Conservation (phyloP, 495 filamentous ascomycete genomes). For the Entonaema liquescens region DNA sequence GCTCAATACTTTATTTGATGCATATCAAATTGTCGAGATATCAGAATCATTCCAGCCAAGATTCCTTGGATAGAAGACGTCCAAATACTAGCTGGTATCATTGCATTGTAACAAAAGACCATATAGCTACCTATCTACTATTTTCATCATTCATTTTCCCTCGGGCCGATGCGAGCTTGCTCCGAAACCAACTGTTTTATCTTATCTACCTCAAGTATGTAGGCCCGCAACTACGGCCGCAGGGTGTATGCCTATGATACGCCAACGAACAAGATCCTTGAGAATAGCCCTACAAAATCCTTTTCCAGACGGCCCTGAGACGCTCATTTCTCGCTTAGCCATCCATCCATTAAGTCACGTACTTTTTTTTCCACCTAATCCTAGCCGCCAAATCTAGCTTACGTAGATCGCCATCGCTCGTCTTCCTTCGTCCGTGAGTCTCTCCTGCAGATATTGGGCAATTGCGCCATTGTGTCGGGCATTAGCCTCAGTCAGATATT, state of each 20-base stretch:
- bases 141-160: neutral
- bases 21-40: neutral
- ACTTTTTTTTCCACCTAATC: conserved; percentile 28
- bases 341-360: conserved; percentile 23
- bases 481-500: conserved; percentile 68
- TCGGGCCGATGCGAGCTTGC: neutral
- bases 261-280: neutral
- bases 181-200: neutral
- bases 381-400: conserved; percentile 30
- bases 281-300: neutral
- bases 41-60: neutral
- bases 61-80: neutral
- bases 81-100: neutral
- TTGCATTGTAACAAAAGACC: neutral
- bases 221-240: neutral
- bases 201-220: conserved; percentile 10
- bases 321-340: conserved; percentile 28
- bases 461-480: conserved; percentile 52
- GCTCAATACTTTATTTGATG: too few relatives aligned
- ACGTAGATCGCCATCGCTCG: conserved; percentile 54
- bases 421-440: conserved; percentile 53
- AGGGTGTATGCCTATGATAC: neutral
- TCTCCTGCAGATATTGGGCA: conserved; percentile 47
- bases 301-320: conserved; percentile 14
- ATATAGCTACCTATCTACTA: neutral